Evolutionary conservation across 208 protist genomes (phyloP), one percentile per base, ranked within the genome.

Genomic region (Acanthamoeba sp.): DNA sequence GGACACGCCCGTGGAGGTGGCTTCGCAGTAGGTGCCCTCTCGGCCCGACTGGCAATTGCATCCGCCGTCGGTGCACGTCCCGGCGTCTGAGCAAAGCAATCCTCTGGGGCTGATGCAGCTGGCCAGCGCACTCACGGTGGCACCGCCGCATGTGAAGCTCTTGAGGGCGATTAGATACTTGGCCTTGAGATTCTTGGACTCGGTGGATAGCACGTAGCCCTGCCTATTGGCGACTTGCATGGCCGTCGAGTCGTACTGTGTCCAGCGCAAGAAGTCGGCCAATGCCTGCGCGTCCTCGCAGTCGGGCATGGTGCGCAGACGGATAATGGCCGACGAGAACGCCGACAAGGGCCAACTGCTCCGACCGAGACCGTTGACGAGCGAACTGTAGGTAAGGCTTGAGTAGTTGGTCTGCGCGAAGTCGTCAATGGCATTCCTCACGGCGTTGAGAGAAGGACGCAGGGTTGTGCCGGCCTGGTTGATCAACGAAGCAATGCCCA

Each of bases 151-250:
- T 10, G 78, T 87, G n/a, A 55, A 87, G 16, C 2, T 22, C 48
- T 87, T 87, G 16, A 87, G 24, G 2, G 16, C 14, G 1, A 14
- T 57, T 7, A 62, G 48, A 45, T 48, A 87, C 27, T 34, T 22
- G 40, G 29, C 32, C 45, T 55, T 5, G 29, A 87, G 45, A 4
- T 1, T 42, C 16, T 6, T 22, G 7, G 78, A 42, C 6, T 24
- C 32, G 9, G 24, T 87, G 78, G 78, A 24, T 12, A 87, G 48
- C 78, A 87, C 78, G 45, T 87, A 87, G 78, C 78, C 78, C 78
- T 87, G 78, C 48, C 78, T 87, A 45, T 29, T 62, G 22, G 78
- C 78, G 16, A 38, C 5, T 29, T 22, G 16, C 45, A 2, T 12
- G n/a, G 78, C 78, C 2, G 40, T 59, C 12, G 22, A 10, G 24